A percentile compares a stretch with the other conserved stretches of the same genome.
Conservation (phyloP, 2,329 filamentous ascomycete genomes). For the Neurospora sp. region DNA sequence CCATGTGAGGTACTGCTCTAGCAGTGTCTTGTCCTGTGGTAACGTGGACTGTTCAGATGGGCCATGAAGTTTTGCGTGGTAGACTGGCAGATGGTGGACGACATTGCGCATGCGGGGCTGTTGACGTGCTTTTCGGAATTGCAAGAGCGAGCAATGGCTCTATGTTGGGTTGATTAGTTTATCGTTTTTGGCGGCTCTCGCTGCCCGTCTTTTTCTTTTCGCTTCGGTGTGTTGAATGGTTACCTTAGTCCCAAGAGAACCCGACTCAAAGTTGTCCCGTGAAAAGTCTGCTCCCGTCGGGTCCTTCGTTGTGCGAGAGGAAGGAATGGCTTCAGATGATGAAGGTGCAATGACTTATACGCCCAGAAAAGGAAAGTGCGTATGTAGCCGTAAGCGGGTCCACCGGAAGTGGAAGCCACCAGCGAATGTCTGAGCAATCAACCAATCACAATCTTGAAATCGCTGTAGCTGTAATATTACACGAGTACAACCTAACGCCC, state of each 20-base stretch:
- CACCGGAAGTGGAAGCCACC: background rate
- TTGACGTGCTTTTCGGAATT: background rate
- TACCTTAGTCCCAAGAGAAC: background rate
- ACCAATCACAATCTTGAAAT: background rate
- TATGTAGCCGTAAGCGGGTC: background rate
- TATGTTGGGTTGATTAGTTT: background rate
- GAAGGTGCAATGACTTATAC: background rate
- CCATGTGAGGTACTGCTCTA: background rate
- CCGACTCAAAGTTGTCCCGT: background rate
- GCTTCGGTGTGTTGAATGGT: background rate
- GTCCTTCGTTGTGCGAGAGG: background rate
- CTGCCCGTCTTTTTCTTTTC: background rate
- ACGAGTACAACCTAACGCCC: background rate
- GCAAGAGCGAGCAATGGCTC: background rate
- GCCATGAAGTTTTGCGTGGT: background rate
- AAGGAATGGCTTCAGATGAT: background rate
- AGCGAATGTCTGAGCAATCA: background rate
- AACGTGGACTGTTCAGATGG: background rate
- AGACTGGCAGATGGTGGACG: background rate
- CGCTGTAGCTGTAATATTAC: background rate
- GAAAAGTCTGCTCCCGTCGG: background rate
- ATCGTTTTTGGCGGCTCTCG: background rate
- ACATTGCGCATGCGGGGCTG: background rate
- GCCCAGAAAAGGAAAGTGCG: background rate
- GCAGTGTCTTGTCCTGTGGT: background rate